phyloP scores from a whole-genome alignment of 2,329 filamentous ascomycete genomes.

The Hansfordia pulvinata region DNA sequence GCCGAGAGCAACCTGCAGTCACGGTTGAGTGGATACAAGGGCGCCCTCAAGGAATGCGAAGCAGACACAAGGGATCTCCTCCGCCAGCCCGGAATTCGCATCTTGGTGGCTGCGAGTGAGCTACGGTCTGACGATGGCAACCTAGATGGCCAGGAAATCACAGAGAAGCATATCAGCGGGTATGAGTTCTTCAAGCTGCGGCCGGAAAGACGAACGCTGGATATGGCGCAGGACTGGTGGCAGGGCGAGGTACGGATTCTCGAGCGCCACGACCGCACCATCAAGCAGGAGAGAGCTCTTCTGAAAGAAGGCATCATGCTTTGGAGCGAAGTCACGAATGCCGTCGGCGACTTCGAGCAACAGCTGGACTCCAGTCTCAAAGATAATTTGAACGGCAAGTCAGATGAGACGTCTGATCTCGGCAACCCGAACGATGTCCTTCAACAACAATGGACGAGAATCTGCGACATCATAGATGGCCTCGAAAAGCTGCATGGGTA shows the following conservation, averaged over 20 bases:
- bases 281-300: conserved; percentile 48
- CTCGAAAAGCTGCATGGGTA: conserved; percentile 39
- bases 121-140: conserved; percentile 4
- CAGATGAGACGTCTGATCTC: conserved; percentile 9
- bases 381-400: conserved; percentile 7
- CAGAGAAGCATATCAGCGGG: conserved; percentile 20
- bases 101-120: conserved; percentile 26
- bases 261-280: conserved; percentile 36
- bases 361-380: conserved; percentile 9
- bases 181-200: conserved; percentile 46
- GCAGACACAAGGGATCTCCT: conserved; percentile 46
- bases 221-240: conserved; percentile 63
- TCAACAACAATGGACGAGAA: conserved; percentile 43
- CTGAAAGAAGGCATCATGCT: conserved; percentile 52
- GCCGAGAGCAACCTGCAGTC: conserved; percentile 54
- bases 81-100: conserved; percentile 37
- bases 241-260: conserved; percentile 45
- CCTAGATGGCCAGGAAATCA: conserved; percentile 6
- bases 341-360: conserved; percentile 52
- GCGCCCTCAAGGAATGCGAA: conserved; percentile 53
- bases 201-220: conserved; percentile 50
- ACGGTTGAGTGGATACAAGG: conserved; percentile 57
- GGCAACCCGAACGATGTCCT: conserved; percentile 27
- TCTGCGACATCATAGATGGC: no score
- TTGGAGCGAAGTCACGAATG: conserved; percentile 48